Evolutionary conservation across 345 rosid species (phyloP).

Genomic region (Dipteronia dyeriana): DNA sequence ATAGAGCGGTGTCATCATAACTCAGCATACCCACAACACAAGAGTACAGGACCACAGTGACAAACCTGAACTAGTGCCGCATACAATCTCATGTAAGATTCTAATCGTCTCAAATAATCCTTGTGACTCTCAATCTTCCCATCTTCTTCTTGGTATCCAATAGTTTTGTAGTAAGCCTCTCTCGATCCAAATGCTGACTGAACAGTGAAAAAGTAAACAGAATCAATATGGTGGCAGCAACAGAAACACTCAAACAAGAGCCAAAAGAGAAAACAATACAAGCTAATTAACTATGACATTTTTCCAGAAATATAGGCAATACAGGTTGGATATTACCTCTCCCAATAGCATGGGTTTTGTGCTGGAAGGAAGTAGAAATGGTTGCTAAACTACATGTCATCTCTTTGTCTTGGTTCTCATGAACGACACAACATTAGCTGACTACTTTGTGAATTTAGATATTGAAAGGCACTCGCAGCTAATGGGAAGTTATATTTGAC

Average conservation of each 20-base stretch:
- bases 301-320: not conserved
- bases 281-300: not conserved
- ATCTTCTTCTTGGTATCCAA: conserved; percentile 50
- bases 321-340: not conserved
- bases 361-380: not conserved
- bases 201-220: conserved; percentile 18
- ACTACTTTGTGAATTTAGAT: not conserved
- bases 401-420: not conserved
- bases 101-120: conserved; percentile 54
- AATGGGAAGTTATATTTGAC: not conserved
- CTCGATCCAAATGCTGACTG: conserved; percentile 71
- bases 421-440: conserved; percentile 18
- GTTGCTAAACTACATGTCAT: not conserved
- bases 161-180: conserved; percentile 54
- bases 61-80: conserved; percentile 93
- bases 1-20: not conserved
- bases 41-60: not conserved
- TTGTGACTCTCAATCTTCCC: conserved; percentile 50
- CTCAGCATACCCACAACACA: too few relatives aligned
- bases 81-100: conserved; percentile 75
- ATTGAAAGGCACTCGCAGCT: not conserved
- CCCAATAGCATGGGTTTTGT: not conserved
- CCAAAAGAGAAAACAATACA: not conserved
- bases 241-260: not conserved
- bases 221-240: conserved; percentile 4